Conservation (phyloP, 192 early-diverging fungal species). For the Backusella sp. region DNA sequence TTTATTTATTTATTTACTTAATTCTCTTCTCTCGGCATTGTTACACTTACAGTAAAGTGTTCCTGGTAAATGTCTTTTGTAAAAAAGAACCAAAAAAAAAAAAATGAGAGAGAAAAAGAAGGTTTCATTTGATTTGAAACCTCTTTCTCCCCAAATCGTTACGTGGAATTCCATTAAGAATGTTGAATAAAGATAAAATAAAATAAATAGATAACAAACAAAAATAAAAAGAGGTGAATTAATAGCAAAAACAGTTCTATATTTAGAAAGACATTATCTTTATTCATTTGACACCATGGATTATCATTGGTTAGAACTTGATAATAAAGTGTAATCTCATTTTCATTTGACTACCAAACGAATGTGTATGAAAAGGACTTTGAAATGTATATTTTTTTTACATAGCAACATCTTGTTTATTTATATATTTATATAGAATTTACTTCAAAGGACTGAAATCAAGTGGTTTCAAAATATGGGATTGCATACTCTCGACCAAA, state of each 20-base stretch:
- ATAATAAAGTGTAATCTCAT: no score
- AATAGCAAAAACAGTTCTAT: not conserved
- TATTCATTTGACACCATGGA: not conserved
- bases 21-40: not conserved
- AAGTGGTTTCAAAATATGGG: conserved; percentile 74
- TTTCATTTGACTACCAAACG: no score
- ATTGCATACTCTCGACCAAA: conserved; percentile 79
- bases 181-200: not conserved
- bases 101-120: not conserved
- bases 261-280: not conserved
- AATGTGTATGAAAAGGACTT: not conserved
- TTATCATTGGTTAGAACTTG: not conserved
- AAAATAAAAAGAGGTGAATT: no score
- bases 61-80: not conserved
- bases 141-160: not conserved
- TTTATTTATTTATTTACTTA: not conserved
- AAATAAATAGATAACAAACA: no score
- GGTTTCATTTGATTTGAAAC: not conserved
- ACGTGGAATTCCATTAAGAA: not conserved
- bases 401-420: not conserved
- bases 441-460: conserved; percentile 76
- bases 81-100: not conserved
- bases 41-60: not conserved
- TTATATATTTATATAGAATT: not conserved
- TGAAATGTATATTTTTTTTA: not conserved